A percentile compares a stretch with the other conserved stretches of the same genome.
These are phyloP conservation scores for Arabidopsis arenosa DNA, from an alignment of 345 rosid species.

Conservation along the genomic window DNA sequence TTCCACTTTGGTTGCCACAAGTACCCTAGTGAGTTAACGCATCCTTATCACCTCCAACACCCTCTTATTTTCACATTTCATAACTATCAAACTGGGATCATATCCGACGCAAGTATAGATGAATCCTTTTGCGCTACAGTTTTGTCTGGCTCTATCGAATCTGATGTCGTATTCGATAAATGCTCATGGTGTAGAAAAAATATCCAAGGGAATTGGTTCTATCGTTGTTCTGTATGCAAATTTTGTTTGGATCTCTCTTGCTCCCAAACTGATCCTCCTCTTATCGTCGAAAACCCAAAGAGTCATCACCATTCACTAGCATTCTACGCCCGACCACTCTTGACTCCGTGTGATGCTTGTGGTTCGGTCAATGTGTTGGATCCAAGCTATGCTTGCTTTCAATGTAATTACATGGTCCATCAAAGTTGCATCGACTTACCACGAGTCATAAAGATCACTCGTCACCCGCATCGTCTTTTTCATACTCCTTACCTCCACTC, in stretches of 20 bases:
- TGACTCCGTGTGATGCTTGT: constrained; percentile 33
- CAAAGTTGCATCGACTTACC: constrained; percentile 19
- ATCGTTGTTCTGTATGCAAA: not conserved
- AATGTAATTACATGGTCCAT: constrained; percentile 15
- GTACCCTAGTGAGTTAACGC: not conserved
- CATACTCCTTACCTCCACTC: not conserved
- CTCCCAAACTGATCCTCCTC: not conserved
- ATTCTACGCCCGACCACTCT: constrained; percentile 1
- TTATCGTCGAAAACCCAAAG: not conserved
- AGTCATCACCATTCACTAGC: constrained; percentile 9
- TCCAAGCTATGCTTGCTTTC: constrained; percentile 3
- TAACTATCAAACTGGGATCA: not conserved
- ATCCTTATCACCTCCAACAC: constrained; percentile 15
- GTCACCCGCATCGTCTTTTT: constrained; percentile 18
- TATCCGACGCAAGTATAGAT: not conserved
- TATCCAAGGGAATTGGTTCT: not conserved
- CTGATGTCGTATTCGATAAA: not conserved
- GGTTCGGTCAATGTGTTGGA: not conserved
- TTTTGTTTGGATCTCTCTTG: constrained; percentile 7
- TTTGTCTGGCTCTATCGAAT: not conserved
- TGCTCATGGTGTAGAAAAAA: constrained; percentile 11
- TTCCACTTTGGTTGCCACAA: not conserved
- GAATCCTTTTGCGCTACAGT: not conserved
- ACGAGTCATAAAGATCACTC: constrained; percentile 22
- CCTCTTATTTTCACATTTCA: constrained; percentile 6